These are phyloP conservation scores for Neospermospora avenae DNA, from an alignment of 2,329 filamentous ascomycete genomes.

Conservation along the genomic window DNA sequence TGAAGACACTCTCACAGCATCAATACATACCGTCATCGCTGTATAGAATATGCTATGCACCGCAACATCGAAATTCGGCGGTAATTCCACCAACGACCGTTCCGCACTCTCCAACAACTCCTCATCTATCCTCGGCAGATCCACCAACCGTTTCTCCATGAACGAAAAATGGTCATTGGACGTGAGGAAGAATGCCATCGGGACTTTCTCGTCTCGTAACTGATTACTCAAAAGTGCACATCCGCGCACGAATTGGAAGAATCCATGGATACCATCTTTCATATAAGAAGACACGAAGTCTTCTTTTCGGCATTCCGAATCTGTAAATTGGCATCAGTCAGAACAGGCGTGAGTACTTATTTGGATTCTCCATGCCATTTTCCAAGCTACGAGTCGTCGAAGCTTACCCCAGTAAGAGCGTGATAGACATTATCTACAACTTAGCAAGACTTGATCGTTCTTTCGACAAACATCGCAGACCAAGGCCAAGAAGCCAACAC, in stretches of 20 bases:
- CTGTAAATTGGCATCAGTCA: no score
- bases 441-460: no score
- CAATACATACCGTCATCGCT: slow-evolving; percentile 44
- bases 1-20: slow-evolving; percentile 27
- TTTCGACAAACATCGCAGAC: no score
- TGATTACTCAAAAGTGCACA: slow-evolving; percentile 53
- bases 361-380: no score
- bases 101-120: slow-evolving; percentile 48
- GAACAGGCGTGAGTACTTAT: no score
- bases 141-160: slow-evolving; percentile 45
- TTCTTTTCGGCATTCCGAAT: no score
- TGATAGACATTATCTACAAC: no score
- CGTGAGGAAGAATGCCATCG: slow-evolving; percentile 48
- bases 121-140: slow-evolving; percentile 44
- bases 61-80: slow-evolving; percentile 40
- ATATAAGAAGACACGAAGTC: slow-evolving; percentile 54
- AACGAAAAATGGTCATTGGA: slow-evolving; percentile 41
- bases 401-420: no score
- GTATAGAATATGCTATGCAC: slow-evolving; percentile 47
- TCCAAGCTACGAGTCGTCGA: no score
- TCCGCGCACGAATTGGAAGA: slow-evolving; percentile 57
- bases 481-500: no score
- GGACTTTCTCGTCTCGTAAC: slow-evolving; percentile 48
- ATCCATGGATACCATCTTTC: slow-evolving; percentile 57
- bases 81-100: slow-evolving; percentile 41